Base-by-base conservation (phyloP, 2,329 filamentous ascomycete genomes). In the Phyllosticta citrichinensis region DNA sequence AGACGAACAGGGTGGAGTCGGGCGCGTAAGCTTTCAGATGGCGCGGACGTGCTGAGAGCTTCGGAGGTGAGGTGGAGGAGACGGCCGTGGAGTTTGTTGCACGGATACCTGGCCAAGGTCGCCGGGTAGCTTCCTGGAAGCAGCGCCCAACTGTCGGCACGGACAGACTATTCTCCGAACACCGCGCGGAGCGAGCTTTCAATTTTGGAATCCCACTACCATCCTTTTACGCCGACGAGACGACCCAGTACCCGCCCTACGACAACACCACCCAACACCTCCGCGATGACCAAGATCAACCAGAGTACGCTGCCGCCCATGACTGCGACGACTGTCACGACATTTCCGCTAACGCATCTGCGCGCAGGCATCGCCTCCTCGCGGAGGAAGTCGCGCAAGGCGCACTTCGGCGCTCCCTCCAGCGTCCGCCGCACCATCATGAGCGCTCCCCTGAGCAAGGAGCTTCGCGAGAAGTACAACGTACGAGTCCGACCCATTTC, bases 401-500 rank as follows among this genome's bases (percentile, higher is more conserved):
- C 91, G 77, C 93, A 99, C 86, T 99, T 96, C 87, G 83, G 84
- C 78, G 94, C 94, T 70, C 91, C 92, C 71, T 97, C 92, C 78
- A 91, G 88, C 83, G 85, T 90, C 77, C 92, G 94, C 80, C 91
- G 94, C 77, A 84, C 87, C 73, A 96, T 96, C 83, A 97, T 99
- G 92, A 93, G 88, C 83, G 73, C 72, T 67, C 72, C 72, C 62
- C 66, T 74, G 66, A 73, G 72, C 72, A 74, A 96, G 85, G 94
- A 99, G 83, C 87, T 99, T 77, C 88, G 91, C 77, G 92, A 96
- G 82, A 94, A 99, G 87, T 89, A 99, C 89, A 96, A 96, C 80
- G 94, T 97, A 84, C 70, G 88, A 33, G 14, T 27, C 27, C 52
- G 52, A 62, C 12, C 52, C 40, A 55, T 51, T 51, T 47, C 40